Base-by-base conservation (phyloP, 805 yeast genomes). In the Pichia gijzeniarum region DNA sequence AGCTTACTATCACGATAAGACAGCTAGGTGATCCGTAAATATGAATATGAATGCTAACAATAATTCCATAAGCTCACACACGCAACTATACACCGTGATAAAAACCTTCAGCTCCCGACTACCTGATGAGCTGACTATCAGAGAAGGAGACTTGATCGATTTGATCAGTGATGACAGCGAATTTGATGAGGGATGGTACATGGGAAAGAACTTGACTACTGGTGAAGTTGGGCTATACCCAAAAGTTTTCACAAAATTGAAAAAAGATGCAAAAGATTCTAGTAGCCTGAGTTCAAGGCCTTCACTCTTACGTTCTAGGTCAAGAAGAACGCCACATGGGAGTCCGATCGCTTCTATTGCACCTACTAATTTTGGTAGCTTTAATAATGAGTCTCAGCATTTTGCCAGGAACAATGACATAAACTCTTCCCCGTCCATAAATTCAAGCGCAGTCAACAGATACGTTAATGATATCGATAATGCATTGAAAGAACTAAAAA, bases 171-270 rank as follows among this genome's bases (percentile, higher is more conserved):
- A 89, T 64, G 99, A 93, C 65, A 77, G 82, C 50, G 96, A 87
- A 58, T 93, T 85, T 63, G 85, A 86, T 56, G 98, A 93, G 64
- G 97, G 98, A 16, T 93, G 99, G 99, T 93, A 83, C 60, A 84
- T 86, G 74, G 96, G 96, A 3, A 80, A 79, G 48, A 90, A 90
- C 55, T 59, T 87, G 41, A 59, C 76, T 41, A 80, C 91, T 0
- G 76, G 78, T 44, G 74, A 77, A 43, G 91, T 87, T 12, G 99
- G 99, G 0, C 68, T 91, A 35, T 93, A 89, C 59, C 99, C 99
- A 13, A 85, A 85, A 53, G 79, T 88, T 3, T 91, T 91, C 63
- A 90, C 97, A 1, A 82, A 50, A 35, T 17, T 48, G 2, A 30
- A 47, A 12, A 22, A 35, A 18, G 48, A 47, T 35, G 10, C 31